A percentile compares a stretch with the other conserved stretches of the same genome.
phyloP scores from a whole-genome alignment of 371 early-diverging fungal genomes.

The Entomophthora muscae region DNA sequence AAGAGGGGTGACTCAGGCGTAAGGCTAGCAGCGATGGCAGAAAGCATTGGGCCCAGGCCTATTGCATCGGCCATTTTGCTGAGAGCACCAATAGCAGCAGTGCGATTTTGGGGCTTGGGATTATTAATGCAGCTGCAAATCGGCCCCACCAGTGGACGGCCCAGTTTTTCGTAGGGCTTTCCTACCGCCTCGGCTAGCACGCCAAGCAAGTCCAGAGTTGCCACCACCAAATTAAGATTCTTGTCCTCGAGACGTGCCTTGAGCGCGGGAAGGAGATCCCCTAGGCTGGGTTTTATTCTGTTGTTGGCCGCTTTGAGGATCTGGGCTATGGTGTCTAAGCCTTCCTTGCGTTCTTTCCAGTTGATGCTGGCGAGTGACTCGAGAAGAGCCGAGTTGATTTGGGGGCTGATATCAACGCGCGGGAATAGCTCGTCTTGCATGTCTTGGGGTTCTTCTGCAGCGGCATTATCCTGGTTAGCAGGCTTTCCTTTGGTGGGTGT shows the following conservation, averaged over 20 bases:
- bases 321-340: slow-evolving; percentile 54
- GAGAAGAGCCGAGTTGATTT: slow-evolving; percentile 20
- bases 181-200: slow-evolving; percentile 62
- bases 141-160: slow-evolving; percentile 16
- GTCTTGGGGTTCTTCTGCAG: slow-evolving; percentile 21
- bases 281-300: slow-evolving; percentile 58
- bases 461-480: too few species aligned
- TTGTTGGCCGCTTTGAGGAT: slow-evolving; percentile 61
- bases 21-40: slow-evolving; percentile 40
- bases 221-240: slow-evolving; percentile 71
- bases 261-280: slow-evolving; percentile 62
- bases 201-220: slow-evolving; percentile 53
- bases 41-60: slow-evolving; percentile 45
- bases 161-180: slow-evolving; percentile 50
- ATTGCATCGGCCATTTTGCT: slow-evolving; percentile 43
- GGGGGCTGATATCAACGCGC: slow-evolving; percentile 58
- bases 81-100: slow-evolving; percentile 48
- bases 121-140: slow-evolving; percentile 59
- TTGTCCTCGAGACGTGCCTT: slow-evolving; percentile 68
- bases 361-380: slow-evolving; percentile 33
- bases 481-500: too few species aligned
- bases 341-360: slow-evolving; percentile 93
- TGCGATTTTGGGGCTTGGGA: slow-evolving; percentile 73
- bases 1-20: slow-evolving; percentile 54
- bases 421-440: slow-evolving; percentile 72